Evolutionary conservation across 1,284 basidiomycete species (phyloP).

Genomic region (Trichosporon ovoides): DNA sequence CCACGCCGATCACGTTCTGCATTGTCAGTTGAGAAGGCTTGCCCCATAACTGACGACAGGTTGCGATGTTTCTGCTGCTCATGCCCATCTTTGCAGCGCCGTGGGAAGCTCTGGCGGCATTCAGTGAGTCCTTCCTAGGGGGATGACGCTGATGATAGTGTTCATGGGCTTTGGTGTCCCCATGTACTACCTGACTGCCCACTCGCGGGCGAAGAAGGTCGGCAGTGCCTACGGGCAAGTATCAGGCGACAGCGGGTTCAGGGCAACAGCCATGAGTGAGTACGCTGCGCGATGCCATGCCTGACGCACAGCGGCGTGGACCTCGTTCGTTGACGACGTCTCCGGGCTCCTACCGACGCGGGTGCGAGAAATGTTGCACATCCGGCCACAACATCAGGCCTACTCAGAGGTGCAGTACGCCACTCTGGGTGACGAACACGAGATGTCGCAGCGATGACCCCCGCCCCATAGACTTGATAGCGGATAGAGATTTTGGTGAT

Average conservation of each 20-base stretch:
- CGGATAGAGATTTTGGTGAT: too few relatives aligned
- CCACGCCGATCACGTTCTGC: slow-evolving; percentile 86
- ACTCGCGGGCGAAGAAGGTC: slow-evolving; percentile 19
- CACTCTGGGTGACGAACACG: not conserved
- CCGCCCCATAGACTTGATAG: too few relatives aligned
- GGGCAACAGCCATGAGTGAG: not conserved
- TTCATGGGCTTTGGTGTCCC: slow-evolving; percentile 62
- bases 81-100: slow-evolving; percentile 96
- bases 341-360: not conserved
- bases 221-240: not conserved
- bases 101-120: slow-evolving; percentile 74
- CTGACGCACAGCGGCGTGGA: not conserved
- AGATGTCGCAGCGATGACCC: not conserved
- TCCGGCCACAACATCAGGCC: not conserved
- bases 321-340: not conserved
- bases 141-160: slow-evolving; percentile 24
- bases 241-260: not conserved
- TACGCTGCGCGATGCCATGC: not conserved
- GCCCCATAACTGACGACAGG: slow-evolving; percentile 52
- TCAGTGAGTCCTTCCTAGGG: slow-evolving; percentile 57
- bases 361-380: not conserved
- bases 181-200: slow-evolving; percentile 71
- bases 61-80: slow-evolving; percentile 83
- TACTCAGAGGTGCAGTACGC: slow-evolving; percentile 3
- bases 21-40: slow-evolving; percentile 58